Evolutionary conservation across 106 monocot genomes (phyloP).

Genomic region (Phalaenopsis equestris): DNA sequence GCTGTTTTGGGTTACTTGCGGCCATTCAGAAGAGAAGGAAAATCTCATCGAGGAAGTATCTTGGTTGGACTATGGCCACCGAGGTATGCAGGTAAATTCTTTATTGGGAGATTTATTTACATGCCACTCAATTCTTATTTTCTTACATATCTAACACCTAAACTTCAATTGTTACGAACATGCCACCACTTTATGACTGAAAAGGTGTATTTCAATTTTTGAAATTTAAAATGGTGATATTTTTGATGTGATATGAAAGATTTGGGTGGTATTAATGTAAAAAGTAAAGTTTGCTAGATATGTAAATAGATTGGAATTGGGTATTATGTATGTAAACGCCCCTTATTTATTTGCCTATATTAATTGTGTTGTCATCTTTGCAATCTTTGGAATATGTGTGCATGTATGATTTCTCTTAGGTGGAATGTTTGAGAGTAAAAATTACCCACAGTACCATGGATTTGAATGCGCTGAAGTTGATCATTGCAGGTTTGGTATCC

Average conservation of each 20-base stretch:
- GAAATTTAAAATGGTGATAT: no score
- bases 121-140: no score
- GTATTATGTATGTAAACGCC: no score
- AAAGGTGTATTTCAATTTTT: no score
- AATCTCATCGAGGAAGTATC: slow-evolving; percentile 98
- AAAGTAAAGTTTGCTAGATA: no score
- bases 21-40: slow-evolving; percentile 74
- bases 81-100: slow-evolving; percentile 84
- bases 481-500: slow-evolving; percentile 97
- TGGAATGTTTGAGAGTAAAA: background rate
- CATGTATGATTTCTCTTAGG: background rate
- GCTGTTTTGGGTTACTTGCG: slow-evolving; percentile 93
- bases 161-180: no score
- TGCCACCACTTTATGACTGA: no score
- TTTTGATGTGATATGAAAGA: no score
- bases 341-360: background rate
- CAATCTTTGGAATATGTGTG: background rate
- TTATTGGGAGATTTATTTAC: background rate
- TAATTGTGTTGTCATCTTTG: background rate
- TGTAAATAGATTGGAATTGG: no score
- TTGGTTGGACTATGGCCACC: slow-evolving; percentile 95
- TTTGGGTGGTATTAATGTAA: no score
- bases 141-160: no score
- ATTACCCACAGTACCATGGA: background rate
- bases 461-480: slow-evolving; percentile 26